Conservation (phyloP, 2,329 filamentous ascomycete species). For the Claviceps sp. region DNA sequence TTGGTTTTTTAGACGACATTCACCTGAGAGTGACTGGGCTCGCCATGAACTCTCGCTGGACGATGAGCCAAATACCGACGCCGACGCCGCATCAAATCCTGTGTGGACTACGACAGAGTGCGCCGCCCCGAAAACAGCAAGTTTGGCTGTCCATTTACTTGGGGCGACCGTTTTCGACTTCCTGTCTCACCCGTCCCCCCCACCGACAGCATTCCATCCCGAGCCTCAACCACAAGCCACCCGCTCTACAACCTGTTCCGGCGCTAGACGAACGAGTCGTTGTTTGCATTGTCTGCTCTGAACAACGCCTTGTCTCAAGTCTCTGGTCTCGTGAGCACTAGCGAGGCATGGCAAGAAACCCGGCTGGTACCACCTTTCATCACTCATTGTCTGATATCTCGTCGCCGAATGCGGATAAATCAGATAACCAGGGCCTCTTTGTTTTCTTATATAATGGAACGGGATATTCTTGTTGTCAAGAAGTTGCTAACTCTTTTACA, state of each 20-base stretch:
- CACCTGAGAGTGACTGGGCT: too few relatives aligned
- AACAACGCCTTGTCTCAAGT: background rate
- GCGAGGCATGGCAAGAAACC: background rate
- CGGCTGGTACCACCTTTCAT: background rate
- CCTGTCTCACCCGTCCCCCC: background rate
- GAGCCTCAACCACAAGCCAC: background rate
- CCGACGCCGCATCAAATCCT: too few relatives aligned
- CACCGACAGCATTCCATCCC: background rate
- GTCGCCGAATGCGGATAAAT: background rate
- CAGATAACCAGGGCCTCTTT: background rate
- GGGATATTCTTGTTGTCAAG: background rate
- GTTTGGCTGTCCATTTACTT: background rate
- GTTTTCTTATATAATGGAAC: background rate
- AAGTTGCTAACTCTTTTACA: background rate
- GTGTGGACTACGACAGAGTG: too few relatives aligned
- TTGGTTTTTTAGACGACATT: too few relatives aligned
- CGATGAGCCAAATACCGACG: too few relatives aligned
- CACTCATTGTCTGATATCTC: background rate
- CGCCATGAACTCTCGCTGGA: too few relatives aligned
- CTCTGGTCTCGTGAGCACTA: background rate
- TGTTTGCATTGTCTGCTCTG: background rate
- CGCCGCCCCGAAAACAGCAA: too few relatives aligned
- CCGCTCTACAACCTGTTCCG: background rate
- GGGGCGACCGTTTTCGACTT: background rate
- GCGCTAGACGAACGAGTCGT: background rate